Conservation (phyloP, 805 yeast species). For the Wickerhamiella shivajii region DNA sequence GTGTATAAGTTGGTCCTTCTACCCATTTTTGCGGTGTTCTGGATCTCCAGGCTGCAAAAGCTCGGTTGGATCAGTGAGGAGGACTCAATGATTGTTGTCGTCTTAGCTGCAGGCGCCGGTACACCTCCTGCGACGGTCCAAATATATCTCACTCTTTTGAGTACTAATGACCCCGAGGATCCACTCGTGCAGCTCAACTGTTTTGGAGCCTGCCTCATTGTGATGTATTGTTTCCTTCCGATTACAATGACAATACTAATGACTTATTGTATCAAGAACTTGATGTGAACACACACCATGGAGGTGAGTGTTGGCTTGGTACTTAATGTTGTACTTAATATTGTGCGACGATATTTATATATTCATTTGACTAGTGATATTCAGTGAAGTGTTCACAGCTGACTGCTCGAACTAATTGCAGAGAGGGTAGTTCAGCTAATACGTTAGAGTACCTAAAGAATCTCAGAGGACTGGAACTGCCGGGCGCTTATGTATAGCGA, state of each 20-base stretch:
- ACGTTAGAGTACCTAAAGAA: too few species aligned
- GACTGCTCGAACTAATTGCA: too few species aligned
- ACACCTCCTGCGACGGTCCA: conserved; percentile 83
- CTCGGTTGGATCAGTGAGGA: conserved; percentile 49
- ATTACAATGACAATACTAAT: conserved; percentile 62
- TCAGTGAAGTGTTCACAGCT: too few species aligned
- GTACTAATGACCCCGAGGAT: conserved; percentile 41
- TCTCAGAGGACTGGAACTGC: too few species aligned
- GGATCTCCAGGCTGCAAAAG: conserved; percentile 44
- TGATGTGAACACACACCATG: conserved; percentile 13
- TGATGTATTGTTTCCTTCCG: conserved; percentile 55
- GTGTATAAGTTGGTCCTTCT: conserved; percentile 45
- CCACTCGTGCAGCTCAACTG: conserved; percentile 57
- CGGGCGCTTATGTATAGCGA: too few species aligned
- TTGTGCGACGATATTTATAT: too few species aligned
- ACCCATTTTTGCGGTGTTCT: conserved; percentile 66
- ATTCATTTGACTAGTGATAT: too few species aligned
- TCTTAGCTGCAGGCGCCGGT: conserved; percentile 58
- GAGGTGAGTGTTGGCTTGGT: too few species aligned
- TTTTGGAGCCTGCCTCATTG: conserved; percentile 57
- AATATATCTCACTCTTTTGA: conserved; percentile 77
- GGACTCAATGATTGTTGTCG: conserved; percentile 51
- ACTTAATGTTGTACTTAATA: too few species aligned
- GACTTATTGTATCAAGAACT: conserved; percentile 39
- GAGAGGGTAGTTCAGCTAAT: too few species aligned